Base-by-base conservation (phyloP, 495 filamentous ascomycete species). In the Trypethelium eluteriae region DNA sequence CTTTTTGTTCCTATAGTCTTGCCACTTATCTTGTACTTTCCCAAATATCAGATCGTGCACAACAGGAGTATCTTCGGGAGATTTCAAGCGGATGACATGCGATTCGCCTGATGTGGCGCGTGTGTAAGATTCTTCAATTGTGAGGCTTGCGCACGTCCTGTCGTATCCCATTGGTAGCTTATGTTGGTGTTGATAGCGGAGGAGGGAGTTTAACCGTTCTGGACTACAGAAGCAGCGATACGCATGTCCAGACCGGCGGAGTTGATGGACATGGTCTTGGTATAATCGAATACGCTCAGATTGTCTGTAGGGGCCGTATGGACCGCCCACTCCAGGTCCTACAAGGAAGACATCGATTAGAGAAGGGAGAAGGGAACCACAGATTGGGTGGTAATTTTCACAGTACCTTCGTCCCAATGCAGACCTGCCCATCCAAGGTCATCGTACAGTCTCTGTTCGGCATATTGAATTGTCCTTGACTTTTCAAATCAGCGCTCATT, bases 201-300 rank as follows among this genome's bases (percentile, higher is more conserved):
- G 53, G 6, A 59, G 53, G 36, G 61, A 59, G 16, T 88, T 80
- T 14, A 96, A 81, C 12, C 89, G 83, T 66, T 90, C 84, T 0
- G 87, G 76, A 14, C 88, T 83, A 77, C 94, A 98, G 77, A 98
- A 98, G 76, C 94, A 98, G 64, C 92, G 85, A 78, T 97, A 98
- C 4, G 91, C 94, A 69, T 88, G 82, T 47, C 87, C 90, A 36
- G 82, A 79, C 4, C 81, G 68, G 41, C 97, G 77, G 36, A 98
- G 79, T n/a, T 84, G 77, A 11, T 89, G 72, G 44, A 88, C 88
- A 72, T 95, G 87, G 65, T 85, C 71, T 66, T 80, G 81, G 72
- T 98, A 96, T n/a, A 92, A 73, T 0, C 76, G 74, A 12, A 87
- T 86, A 70, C 94, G 82, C 73, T 96, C 87, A 0, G 93, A 98